These are phyloP conservation scores for Aspergillus sp. DNA, from an alignment of 2,329 filamentous ascomycete species.

Conservation along the genomic window DNA sequence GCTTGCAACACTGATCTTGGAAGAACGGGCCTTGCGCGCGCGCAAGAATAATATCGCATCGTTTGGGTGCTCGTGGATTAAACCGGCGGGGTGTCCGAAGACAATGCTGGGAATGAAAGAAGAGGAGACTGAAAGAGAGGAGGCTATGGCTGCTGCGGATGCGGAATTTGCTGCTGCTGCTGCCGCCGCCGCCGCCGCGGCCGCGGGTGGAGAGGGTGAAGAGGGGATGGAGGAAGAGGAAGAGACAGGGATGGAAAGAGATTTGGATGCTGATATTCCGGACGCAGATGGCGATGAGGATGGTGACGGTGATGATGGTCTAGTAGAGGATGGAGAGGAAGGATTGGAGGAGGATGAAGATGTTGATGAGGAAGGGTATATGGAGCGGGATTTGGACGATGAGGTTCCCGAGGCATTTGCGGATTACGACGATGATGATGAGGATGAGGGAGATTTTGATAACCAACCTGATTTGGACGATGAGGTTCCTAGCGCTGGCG, in stretches of 20 bases:
- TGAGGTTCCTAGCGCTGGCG: constrained; percentile 30
- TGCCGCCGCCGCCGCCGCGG: constrained; percentile 43
- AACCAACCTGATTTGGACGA: constrained; percentile 39
- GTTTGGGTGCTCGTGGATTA: constrained; percentile 88
- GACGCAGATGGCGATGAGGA: constrained; percentile 45
- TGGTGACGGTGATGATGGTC: constrained; percentile 27
- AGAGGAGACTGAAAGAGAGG: constrained; percentile 83
- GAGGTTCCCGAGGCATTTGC: constrained; percentile 66
- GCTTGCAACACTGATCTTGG: constrained; percentile 68
- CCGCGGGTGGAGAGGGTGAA: constrained; percentile 51
- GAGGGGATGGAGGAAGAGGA: constrained; percentile 41
- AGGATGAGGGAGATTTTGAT: constrained; percentile 39
- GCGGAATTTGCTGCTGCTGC: constrained; percentile 67
- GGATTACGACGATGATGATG: constrained; percentile 44
- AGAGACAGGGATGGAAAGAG: constrained; percentile 39
- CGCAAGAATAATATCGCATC: constrained; percentile 80
- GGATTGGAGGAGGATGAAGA: constrained; percentile 54
- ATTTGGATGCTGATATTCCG: constrained; percentile 49
- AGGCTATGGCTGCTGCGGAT: constrained; percentile 73
- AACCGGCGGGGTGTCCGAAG: constrained; percentile 82
- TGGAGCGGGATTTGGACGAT: constrained; percentile 67
- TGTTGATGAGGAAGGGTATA: constrained; percentile 49
- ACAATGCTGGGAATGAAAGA: constrained; percentile 88
- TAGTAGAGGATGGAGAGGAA: constrained; percentile 39
- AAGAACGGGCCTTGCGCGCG: constrained; percentile 74